Base-by-base conservation (phyloP, 306 rosid species). In the Dalbergia cochinchinensis region DNA sequence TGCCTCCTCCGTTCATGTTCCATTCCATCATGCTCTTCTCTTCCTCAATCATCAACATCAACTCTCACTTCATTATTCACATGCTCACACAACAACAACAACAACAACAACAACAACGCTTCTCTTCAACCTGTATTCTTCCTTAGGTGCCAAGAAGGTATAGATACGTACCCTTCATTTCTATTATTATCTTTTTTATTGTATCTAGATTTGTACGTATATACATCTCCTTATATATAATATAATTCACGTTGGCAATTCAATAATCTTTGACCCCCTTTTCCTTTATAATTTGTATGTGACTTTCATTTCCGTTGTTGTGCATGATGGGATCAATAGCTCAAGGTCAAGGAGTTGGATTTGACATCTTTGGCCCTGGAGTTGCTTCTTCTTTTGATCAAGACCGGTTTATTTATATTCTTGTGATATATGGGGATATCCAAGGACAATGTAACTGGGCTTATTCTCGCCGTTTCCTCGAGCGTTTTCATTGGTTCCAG, bases 401-500 rank as follows among this genome's bases (percentile, higher is more conserved):
- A n/a, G 33, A 26, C 7, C 18, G 15, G 13, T 0, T 12, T n/a
- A 26, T n/a, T 1, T 3, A 54, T 54, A n/a, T 66, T 53, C 34
- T 53, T 11, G 50, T 83, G 75, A 90, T n/a, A 78, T 5, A 94
- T 91, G 98, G 97, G 92, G 87, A 61, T 83, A 5, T 85, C 93
- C 8, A 68, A 79, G 7, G 99, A 95, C 76, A 95, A 95, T 41
- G 58, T 89, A 42, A 91, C 83, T 8, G 99, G 99, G 50, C 79
- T 95, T 78, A 4, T 85, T 74, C 82, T 95, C 39, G 99, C 99
- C 7, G 83, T 95, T 2, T 91, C 94, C 65, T 95, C 99, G 0
- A 95, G 99, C 81, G 61, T 93, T 78, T 95, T 95, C 61, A 95
- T 95, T 55, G 99, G 99, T 12, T 78, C 91, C 20, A 95, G 99